These are phyloP conservation scores for Adansonia madagascariensis DNA, from an alignment of 441 rosid species.

Conservation along the genomic window DNA sequence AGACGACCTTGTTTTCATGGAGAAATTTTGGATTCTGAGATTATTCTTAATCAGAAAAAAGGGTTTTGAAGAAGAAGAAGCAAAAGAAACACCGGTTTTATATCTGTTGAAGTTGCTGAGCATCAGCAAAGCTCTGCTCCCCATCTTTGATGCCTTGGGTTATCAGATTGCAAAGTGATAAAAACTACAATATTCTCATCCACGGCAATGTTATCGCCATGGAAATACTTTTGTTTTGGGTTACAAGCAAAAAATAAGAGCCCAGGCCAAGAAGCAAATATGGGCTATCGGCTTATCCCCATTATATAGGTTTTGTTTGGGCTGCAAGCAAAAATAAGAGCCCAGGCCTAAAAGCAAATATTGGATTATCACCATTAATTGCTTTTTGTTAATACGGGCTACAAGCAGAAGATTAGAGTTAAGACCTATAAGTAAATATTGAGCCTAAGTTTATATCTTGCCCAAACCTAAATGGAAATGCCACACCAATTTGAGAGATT, in stretches of 20 bases:
- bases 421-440: too few relatives aligned
- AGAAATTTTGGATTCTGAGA: slow-evolving; percentile 25
- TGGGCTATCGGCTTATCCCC: not conserved
- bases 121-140: slow-evolving; percentile 41
- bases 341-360: not conserved
- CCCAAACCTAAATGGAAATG: not conserved
- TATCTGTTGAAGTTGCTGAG: slow-evolving; percentile 21
- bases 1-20: slow-evolving; percentile 37
- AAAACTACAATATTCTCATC: not conserved
- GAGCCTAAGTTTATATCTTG: too few relatives aligned
- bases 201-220: not conserved
- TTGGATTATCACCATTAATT: not conserved
- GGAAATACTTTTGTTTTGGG: not conserved
- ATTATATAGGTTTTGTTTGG: not conserved
- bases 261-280: not conserved
- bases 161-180: not conserved
- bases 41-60: slow-evolving; percentile 22
- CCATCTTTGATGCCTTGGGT: slow-evolving; percentile 26
- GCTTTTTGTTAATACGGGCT: not conserved
- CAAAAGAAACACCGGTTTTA: slow-evolving; percentile 26
- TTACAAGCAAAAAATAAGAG: not conserved
- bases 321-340: not conserved
- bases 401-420: not conserved
- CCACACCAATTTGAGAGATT: not conserved
- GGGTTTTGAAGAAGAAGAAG: slow-evolving; percentile 15